Conservation (phyloP, 108 stramenopile genomes). For the Pseudonitzschia multiseries region DNA sequence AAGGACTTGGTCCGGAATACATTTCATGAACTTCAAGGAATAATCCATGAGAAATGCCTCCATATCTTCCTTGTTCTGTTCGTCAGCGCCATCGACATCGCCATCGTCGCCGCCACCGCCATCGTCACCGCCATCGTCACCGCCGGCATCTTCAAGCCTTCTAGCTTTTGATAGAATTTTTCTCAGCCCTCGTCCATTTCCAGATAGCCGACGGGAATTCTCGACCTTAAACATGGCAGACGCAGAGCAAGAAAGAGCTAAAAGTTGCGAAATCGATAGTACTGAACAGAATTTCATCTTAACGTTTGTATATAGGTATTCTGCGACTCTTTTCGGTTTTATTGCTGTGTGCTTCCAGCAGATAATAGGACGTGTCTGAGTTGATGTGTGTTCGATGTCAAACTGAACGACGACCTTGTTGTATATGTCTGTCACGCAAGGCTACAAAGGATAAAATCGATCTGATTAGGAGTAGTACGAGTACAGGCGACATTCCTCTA, state of each 20-base stretch:
- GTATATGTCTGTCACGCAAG: background rate
- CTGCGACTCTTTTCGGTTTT: background rate
- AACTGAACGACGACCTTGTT: background rate
- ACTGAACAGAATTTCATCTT: slow-evolving; percentile 9
- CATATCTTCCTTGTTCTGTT: slow-evolving; percentile 17
- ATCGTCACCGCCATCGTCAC: too few species aligned
- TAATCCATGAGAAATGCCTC: slow-evolving; percentile 27
- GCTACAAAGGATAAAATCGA: background rate
- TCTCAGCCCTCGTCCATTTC: background rate
- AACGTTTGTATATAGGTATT: background rate
- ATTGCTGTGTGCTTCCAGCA: background rate
- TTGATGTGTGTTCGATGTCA: background rate
- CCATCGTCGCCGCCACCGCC: background rate
- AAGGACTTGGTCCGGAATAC: slow-evolving; percentile 17
- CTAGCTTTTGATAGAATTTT: background rate
- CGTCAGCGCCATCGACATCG: background rate
- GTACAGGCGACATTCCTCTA: background rate
- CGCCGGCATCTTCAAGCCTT: slow-evolving; percentile 12
- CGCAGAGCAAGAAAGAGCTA: background rate
- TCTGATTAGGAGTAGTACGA: background rate
- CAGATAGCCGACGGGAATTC: background rate
- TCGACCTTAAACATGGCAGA: background rate
- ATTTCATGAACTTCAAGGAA: slow-evolving; percentile 20
- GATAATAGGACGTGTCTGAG: background rate
- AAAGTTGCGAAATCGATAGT: slow-evolving; percentile 10